Evolutionary conservation across 495 filamentous ascomycete genomes (phyloP), one percentile per base, ranked within the genome.

Genomic region (Podospora comata): DNA sequence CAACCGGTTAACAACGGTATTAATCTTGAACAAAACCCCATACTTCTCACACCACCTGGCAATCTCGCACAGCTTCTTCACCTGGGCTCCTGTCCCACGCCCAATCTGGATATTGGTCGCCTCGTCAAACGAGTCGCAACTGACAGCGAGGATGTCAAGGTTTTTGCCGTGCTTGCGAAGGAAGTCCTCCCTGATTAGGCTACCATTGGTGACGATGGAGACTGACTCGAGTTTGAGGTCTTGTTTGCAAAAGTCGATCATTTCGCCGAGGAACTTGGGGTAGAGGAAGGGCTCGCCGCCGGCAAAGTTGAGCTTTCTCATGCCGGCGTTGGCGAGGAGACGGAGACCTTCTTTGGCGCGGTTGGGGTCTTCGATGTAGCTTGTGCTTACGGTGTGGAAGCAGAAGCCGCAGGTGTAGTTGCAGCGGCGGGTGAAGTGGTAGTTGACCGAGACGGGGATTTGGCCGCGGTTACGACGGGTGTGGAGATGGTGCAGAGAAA

Each of bases 251-350:
- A 81, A 87, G 28, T 74, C 70, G 55, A 82, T 71, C 54, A 88
- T 74, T 59, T 80, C 70, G 28, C 83, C 81, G 3, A 87, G 77
- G 55, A 78, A 76, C 32, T 73, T 70, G 2, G 79, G 79, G 64
- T 88, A 83, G 32, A 88, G 64, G 71, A 88, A 86, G 2, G 86
- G 85, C 68, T 88, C 86, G 5, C 86, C 86, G 48, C 86, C 85
- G 16, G 86, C 85, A 67, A 88, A 85, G 74, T 88, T 88, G 66
- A 86, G 74, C 68, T 88, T 88, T 64, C 74, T 72, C 86, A 88
- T 88, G 19, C 85, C 86, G 5, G 82, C 84, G 3, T 79, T 68
- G 23, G 72, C 70, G 19, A 88, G 79, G 4, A 88, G 81, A 4
- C 59, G 70, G 18, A 87, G 77, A 16, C 79, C 85, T 9, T 67